Evolutionary conservation across 352 stramenopile species (phyloP), one percentile per base, ranked within the genome.

Genomic region (Phytophthora melonis): DNA sequence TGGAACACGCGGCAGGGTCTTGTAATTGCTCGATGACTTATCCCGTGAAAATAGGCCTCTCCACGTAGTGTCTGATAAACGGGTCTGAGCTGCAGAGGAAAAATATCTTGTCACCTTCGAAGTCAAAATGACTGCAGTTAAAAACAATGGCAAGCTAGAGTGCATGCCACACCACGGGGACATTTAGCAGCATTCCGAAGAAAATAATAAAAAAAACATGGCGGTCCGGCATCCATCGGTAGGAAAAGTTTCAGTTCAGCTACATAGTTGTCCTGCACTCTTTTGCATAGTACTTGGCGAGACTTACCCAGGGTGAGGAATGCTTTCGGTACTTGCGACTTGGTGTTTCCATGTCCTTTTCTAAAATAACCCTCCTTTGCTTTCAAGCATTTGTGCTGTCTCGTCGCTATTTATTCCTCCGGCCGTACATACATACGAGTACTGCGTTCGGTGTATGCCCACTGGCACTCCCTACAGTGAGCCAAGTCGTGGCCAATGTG

Each of bases 401-500:
- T 41, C 39, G 23, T 64, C 27, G 36, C 58, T 53, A 55, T 55
- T 55, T 55, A 39, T 43, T 41, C 19, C 14, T 41, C 34, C n/a
- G n/a, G 11, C 5, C 34, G 11, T 41, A 3, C 25, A 27, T 27
- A 1, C 25, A 3, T 27, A n/a, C 32, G 34, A 7, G 11, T 6
- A 19, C n/a, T 41, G 21, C 23, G 11, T 13, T 25, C 16, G 6
- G 23, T 47, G 30, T 54, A 7, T 19, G 23, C n/a, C 27, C 53
- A 41, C 4, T 9, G 16, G 5, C 21, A 13, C 39, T n/a, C 13
- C 13, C 39, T 8, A n/a, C 19, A 43, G 16, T 3, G 25, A 32
- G 10, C 23, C 18, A 11, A 5, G 27, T 25, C 9, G 25, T 41
- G 36, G 47, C 45, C 19, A 32, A 76, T 68, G 69, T 27, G 21